Conservation (phyloP, 257 asterid genomes). For the Petunia secreta region DNA sequence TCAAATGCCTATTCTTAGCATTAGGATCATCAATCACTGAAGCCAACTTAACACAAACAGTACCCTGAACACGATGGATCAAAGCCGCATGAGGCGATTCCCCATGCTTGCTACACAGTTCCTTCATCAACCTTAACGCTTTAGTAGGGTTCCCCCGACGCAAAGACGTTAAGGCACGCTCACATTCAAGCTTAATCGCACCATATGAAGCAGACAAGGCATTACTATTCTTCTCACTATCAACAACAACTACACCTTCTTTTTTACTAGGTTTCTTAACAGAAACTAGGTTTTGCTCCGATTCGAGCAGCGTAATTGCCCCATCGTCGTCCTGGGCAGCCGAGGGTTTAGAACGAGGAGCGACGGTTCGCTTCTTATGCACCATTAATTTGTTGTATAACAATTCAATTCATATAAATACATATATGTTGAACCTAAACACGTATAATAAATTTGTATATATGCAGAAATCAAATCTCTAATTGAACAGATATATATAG, state of each 20-base stretch:
- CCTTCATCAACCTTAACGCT: constrained; percentile 80
- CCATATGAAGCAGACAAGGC: constrained; percentile 36
- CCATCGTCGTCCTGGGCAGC: constrained; percentile 18
- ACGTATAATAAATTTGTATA: neutral
- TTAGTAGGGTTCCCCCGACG: constrained; percentile 72
- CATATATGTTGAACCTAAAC: neutral
- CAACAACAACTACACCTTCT: constrained; percentile 5
- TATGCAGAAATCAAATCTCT: neutral
- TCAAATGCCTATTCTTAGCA: constrained; percentile 65
- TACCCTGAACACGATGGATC: constrained; percentile 72
- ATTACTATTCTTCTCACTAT: neutral
- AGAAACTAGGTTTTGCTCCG: neutral
- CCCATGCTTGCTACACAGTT: constrained; percentile 60
- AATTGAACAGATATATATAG: neutral
- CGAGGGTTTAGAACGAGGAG: constrained; percentile 51
- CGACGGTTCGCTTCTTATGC: constrained; percentile 54
- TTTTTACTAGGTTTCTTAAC: constrained; percentile 17
- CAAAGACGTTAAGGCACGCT: constrained; percentile 66
- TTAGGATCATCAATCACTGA: constrained; percentile 63
- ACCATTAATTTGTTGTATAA: constrained; percentile 39
- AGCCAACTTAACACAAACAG: constrained; percentile 67
- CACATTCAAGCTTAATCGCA: constrained; percentile 62
- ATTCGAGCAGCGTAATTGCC: constrained; percentile 6
- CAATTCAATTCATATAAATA: constrained; percentile 35
- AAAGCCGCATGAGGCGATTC: constrained; percentile 58